These are phyloP conservation scores for Leccinum ochraceum DNA, from an alignment of 768 basidiomycete genomes.

Conservation along the genomic window DNA sequence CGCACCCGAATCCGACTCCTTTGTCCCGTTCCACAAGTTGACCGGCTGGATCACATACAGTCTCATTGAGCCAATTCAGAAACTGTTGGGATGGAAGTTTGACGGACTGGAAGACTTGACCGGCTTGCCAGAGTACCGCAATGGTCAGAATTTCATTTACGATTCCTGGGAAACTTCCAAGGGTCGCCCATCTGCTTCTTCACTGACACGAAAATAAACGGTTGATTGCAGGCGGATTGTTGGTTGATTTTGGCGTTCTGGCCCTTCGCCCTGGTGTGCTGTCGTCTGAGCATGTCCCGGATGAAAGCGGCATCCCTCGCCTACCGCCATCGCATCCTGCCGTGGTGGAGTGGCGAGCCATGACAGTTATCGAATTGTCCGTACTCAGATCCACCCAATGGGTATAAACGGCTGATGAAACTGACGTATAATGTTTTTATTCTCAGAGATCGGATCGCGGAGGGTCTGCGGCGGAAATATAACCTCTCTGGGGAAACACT, in stretches of 20 bases:
- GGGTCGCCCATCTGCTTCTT: background rate
- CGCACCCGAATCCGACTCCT: slow-evolving; percentile 49
- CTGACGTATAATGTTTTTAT: slow-evolving; percentile 6
- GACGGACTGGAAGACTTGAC: slow-evolving; percentile 84
- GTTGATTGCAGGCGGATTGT: slow-evolving; percentile 66
- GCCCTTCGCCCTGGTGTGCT: slow-evolving; percentile 60
- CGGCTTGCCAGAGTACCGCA: slow-evolving; percentile 93
- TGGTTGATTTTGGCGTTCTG: slow-evolving; percentile 83
- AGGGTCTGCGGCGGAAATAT: slow-evolving; percentile 63
- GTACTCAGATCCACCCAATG: slow-evolving; percentile 29
- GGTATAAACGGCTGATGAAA: slow-evolving; percentile 1
- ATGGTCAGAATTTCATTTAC: slow-evolving; percentile 45
- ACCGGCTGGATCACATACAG: slow-evolving; percentile 94
- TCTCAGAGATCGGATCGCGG: slow-evolving; percentile 78
- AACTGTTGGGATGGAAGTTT: slow-evolving; percentile 76
- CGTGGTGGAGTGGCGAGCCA: slow-evolving; percentile 93
- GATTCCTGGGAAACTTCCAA: background rate
- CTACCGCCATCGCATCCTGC: slow-evolving; percentile 81
- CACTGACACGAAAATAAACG: background rate
- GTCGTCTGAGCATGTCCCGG: slow-evolving; percentile 45
- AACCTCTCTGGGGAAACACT: slow-evolving; percentile 53
- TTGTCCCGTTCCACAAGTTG: slow-evolving; percentile 96
- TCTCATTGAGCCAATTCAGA: slow-evolving; percentile 81
- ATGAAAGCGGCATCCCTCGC: slow-evolving; percentile 50
- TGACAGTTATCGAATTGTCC: slow-evolving; percentile 92